Conservation (phyloP, 2,329 filamentous ascomycete genomes). For the Verticillium longisporum region DNA sequence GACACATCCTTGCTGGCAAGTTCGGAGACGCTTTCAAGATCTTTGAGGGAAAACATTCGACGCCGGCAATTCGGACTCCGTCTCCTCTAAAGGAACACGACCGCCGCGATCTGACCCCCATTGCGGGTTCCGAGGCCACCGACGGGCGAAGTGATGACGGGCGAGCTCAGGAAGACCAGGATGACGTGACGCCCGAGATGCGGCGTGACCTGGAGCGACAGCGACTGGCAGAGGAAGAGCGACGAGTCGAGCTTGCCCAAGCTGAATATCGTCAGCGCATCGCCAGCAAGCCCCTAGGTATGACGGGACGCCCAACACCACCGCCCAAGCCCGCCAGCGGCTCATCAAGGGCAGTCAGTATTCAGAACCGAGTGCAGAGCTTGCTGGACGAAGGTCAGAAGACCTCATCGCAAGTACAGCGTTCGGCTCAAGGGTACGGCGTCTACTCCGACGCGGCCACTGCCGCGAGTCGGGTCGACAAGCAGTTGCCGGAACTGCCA, state of each 20-base stretch:
- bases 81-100: slow-evolving; percentile 43
- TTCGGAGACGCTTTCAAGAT: slow-evolving; percentile 92
- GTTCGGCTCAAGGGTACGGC: slow-evolving; percentile 84
- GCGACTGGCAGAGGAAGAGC: slow-evolving; percentile 79
- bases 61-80: slow-evolving; percentile 31
- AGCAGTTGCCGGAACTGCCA: slow-evolving; percentile 35
- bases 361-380: slow-evolving; percentile 85
- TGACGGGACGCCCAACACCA: slow-evolving; percentile 28
- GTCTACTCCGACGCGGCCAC: slow-evolving; percentile 62
- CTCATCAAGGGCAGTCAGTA: slow-evolving; percentile 66
- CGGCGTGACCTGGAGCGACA: slow-evolving; percentile 82
- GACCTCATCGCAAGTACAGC: slow-evolving; percentile 47
- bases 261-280: slow-evolving; percentile 79
- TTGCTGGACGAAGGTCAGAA: slow-evolving; percentile 72
- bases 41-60: slow-evolving; percentile 60
- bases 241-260: slow-evolving; percentile 78
- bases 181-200: slow-evolving; percentile 78
- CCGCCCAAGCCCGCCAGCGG: slow-evolving; percentile 51
- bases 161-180: slow-evolving; percentile 51
- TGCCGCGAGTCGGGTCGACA: slow-evolving; percentile 27
- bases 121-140: slow-evolving; percentile 69
- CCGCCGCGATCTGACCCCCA: slow-evolving; percentile 56
- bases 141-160: slow-evolving; percentile 63
- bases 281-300: slow-evolving; percentile 41
- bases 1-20: slow-evolving; percentile 76